Evolutionary conservation across 2,329 filamentous ascomycete genomes (phyloP), one percentile per base, ranked within the genome.

Genomic region (Rutstroemia sp.): DNA sequence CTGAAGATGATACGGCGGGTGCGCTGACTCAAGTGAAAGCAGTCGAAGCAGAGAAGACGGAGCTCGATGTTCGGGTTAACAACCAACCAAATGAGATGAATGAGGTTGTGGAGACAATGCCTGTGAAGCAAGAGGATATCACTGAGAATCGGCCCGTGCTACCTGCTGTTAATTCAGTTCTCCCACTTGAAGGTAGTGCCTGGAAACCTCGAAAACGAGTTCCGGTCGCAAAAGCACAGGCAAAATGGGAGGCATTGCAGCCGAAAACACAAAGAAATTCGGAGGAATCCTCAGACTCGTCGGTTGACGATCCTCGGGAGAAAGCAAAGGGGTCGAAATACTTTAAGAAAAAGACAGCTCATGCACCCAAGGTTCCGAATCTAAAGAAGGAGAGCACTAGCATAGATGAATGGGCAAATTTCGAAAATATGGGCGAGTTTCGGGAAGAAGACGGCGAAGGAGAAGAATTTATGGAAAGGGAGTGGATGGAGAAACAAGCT

Each of bases 401-500:
- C 66, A 61, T 71, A 58, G 71, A 79, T 63, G 78, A 79, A 51
- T 77, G 75, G 71, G 72, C 75, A 67, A 70, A 75, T 63, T 80
- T 81, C 66, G 80, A 80, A 61, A 78, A 80, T 67, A 71, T 86
- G 63, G 83, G 88, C 63, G 81, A 84, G 17, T 80, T 84, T 60
- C 75, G 76, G 23, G 64, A 65, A 51, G 68, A 67, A 34, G 65
- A 64, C 57, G 60, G 59, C 10, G 69, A 76, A 36, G 85, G 85
- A 40, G 83, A 88, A 65, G 85, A 88, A 67, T 80, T 78, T 60
- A 73, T 82, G 48, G 83, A 84, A 64, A 80, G 82, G 71, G 76
- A 79, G 48, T 92, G 82, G 70, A 89, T 92, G 84, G 82, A 85
- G 65, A 86, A 89, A 67, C 89, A 94, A 69, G 82, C 82, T 45